Conservation (phyloP, 129 eudicot genomes). For the Scalesia atractyloides region DNA sequence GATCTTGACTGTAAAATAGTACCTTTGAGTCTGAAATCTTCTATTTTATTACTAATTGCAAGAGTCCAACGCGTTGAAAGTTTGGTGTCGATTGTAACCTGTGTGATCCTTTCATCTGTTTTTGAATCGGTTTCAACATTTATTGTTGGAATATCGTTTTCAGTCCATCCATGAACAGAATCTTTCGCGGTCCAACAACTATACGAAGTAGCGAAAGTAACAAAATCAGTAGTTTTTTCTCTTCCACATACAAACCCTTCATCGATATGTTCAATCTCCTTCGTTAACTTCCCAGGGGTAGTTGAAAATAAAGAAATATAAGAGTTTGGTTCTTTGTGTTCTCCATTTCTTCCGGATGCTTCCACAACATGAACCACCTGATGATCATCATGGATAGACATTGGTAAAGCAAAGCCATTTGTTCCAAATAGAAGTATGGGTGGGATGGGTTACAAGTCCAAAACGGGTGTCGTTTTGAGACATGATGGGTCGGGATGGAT, state of each 20-base stretch:
- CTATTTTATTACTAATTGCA: conserved; percentile 63
- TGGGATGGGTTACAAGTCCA: not conserved
- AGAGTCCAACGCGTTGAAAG: conserved; percentile 87
- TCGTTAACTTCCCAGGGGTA: conserved; percentile 80
- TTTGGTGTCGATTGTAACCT: conserved; percentile 60
- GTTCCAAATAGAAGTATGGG: conserved; percentile 6
- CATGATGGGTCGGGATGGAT: not conserved
- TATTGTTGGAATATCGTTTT: conserved; percentile 63
- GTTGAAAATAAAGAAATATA: conserved; percentile 73
- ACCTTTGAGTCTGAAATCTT: conserved; percentile 90
- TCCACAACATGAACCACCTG: conserved; percentile 99
- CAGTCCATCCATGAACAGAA: conserved; percentile 60
- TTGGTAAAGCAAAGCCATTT: conserved; percentile 5
- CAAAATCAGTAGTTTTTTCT: conserved; percentile 69
- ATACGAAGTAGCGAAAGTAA: conserved; percentile 71
- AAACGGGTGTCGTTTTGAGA: not conserved
- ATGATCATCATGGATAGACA: conserved; percentile 15
- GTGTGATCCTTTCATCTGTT: conserved; percentile 55
- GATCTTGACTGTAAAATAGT: conserved; percentile 3
- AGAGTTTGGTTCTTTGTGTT: conserved; percentile 51
- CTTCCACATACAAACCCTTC: conserved; percentile 88
- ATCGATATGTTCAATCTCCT: conserved; percentile 64
- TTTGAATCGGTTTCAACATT: conserved; percentile 49
- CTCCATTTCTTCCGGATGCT: conserved; percentile 49
- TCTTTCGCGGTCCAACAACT: conserved; percentile 60